Evolutionary conservation across 352 stramenopile species (phyloP), one percentile per base, ranked within the genome.

Genomic region (Pythium rhizo-oryzae): DNA sequence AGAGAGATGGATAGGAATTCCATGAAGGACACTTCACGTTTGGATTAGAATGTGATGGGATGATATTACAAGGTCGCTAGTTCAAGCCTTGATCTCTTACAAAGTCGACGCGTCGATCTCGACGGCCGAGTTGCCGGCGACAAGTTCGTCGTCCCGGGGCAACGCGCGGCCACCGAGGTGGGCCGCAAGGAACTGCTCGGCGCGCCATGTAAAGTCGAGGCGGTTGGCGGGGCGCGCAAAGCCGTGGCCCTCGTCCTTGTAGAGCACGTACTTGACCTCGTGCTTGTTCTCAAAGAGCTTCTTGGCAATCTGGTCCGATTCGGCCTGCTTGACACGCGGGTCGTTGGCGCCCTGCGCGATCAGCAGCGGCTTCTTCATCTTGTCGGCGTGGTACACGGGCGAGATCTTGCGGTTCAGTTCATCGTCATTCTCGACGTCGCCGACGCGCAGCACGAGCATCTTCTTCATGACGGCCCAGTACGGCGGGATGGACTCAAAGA

Each of bases 261-360:
- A 93, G 23, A 96, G 53, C 7, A 96, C 73, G 67, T 94, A 96
- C 69, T 87, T 73, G n/a, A 94, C 85, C 41, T 85, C 74, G 59
- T 87, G 87, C 55, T 85, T 84, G 65, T 87, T 90, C 41, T 75
- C 75, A 46, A 79, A 70, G 52, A 94, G 82, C 37, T 76, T 75
- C 59, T 87, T 87, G n/a, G 79, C 84, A 61, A 94, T 90, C 74
- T 92, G 80, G 62, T 91, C 80, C 25, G 84, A 83, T 67, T 92
- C 84, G 30, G 76, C 64, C 51, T 88, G 76, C 62, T 86, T 88
- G 2, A 96, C 88, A 41, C 86, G 76, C 12, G 88, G 86, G 67
- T 96, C 85, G 69, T 96, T 93, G 41, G 81, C 81, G 50, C 88
- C 88, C 43, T 96, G 88, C 16, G 75, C 81, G 68, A 96, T 93